Conservation (phyloP, 2,329 filamentous ascomycete species). For the Pleoardoris graminearum region DNA sequence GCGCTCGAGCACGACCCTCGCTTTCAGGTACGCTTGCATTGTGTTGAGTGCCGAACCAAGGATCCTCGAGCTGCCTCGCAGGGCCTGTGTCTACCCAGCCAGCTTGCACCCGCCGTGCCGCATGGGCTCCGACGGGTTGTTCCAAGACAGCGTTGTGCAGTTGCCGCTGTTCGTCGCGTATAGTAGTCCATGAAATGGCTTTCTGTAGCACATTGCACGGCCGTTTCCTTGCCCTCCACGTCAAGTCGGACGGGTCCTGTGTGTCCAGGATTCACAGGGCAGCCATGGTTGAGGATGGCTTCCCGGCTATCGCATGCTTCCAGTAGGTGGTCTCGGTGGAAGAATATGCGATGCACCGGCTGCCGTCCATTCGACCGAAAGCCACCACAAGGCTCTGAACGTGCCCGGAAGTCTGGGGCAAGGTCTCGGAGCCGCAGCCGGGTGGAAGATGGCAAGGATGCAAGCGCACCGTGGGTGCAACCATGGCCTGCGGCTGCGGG, state of each 20-base stretch:
- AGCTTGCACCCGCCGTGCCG: no score
- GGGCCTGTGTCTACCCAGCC: no score
- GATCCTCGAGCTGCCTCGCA: no score
- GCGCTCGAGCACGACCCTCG: conserved; percentile 17
- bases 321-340: not conserved
- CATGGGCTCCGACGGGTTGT: no score
- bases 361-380: not conserved
- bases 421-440: not conserved
- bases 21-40: conserved; percentile 22
- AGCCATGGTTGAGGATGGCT: not conserved
- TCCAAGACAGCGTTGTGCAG: no score
- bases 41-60: not conserved
- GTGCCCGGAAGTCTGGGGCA: not conserved
- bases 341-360: not conserved
- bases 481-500: no score
- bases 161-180: no score
- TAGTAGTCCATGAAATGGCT: no score
- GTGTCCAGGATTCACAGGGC: not conserved
- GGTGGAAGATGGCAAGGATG: no score
- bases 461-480: no score
- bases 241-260: not conserved
- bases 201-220: not conserved
- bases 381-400: not conserved
- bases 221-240: not conserved
- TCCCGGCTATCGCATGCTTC: not conserved